Conservation (phyloP, 148 eudicot species). For the Chenopodium berlandieri region DNA sequence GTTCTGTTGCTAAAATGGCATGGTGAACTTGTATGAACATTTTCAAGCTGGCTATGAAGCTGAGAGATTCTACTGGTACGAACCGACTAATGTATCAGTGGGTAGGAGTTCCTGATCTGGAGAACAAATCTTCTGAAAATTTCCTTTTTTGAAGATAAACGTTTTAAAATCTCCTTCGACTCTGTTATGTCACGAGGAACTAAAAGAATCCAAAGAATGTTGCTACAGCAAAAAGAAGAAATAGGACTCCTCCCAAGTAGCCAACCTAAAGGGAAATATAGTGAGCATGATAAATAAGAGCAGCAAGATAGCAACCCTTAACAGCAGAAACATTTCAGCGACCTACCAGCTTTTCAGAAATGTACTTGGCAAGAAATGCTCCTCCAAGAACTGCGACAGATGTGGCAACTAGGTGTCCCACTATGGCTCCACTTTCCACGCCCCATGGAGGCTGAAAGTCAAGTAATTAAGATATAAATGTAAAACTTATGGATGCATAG, state of each 20-base stretch:
- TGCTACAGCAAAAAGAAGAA: constrained; percentile 74
- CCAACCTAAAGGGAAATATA: constrained; percentile 61
- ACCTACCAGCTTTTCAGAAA: constrained; percentile 87
- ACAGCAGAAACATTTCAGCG: not conserved
- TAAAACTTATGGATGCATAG: not conserved
- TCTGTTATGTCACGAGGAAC: not conserved
- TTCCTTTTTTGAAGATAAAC: not conserved
- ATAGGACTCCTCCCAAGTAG: constrained; percentile 76
- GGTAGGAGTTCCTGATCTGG: not conserved
- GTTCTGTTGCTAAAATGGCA: not conserved
- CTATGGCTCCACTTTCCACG: constrained; percentile 93
- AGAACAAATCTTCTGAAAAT: not conserved
- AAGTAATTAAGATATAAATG: not conserved
- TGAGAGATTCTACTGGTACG: not conserved
- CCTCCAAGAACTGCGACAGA: constrained; percentile 83
- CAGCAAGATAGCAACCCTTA: not conserved
- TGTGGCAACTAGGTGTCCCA: constrained; percentile 85
- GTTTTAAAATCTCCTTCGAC: not conserved
- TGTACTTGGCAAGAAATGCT: constrained; percentile 83
- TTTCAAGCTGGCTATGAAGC: constrained; percentile 1
- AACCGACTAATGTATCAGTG: constrained; percentile 1
- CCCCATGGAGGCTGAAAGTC: constrained; percentile 84
- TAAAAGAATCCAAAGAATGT: constrained; percentile 93
- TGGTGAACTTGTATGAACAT: constrained; percentile 1
- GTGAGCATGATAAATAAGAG: not conserved